Conservation (phyloP, 2,329 filamentous ascomycete species). For the Pseudogymnoascus sp. region DNA sequence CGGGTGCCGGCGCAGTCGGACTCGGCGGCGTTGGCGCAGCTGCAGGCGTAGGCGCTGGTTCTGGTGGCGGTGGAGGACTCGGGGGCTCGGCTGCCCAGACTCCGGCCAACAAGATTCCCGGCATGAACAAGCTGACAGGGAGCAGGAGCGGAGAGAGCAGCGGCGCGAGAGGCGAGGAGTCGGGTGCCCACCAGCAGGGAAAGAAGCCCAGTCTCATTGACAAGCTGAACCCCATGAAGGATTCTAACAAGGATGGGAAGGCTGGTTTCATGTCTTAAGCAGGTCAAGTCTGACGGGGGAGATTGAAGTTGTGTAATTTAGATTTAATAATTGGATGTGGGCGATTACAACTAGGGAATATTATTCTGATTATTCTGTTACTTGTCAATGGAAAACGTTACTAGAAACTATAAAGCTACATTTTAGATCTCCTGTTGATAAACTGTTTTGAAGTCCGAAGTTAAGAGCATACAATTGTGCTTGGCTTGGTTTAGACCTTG, state of each 20-base stretch:
- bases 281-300: background rate
- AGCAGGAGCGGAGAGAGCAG: background rate
- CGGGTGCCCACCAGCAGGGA: background rate
- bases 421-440: background rate
- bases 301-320: background rate
- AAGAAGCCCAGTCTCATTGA: constrained; percentile 44
- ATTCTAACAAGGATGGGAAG: constrained; percentile 49
- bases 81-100: background rate
- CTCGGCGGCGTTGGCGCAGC: background rate
- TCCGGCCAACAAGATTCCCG: background rate
- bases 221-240: constrained; percentile 47
- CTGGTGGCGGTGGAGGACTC: constrained; percentile 12
- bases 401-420: background rate
- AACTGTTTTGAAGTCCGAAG: background rate
- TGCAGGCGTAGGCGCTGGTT: constrained; percentile 9
- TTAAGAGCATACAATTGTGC: background rate
- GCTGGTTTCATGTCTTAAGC: constrained; percentile 43
- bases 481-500: background rate
- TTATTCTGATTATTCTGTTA: background rate
- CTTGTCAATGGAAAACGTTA: background rate
- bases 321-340: constrained; percentile 7
- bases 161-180: background rate
- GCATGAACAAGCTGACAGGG: background rate
- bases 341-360: background rate
- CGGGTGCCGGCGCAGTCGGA: background rate